Evolutionary conservation across 1,284 basidiomycete genomes (phyloP), one percentile per base, ranked within the genome.

Genomic region (Puccinia coronata): DNA sequence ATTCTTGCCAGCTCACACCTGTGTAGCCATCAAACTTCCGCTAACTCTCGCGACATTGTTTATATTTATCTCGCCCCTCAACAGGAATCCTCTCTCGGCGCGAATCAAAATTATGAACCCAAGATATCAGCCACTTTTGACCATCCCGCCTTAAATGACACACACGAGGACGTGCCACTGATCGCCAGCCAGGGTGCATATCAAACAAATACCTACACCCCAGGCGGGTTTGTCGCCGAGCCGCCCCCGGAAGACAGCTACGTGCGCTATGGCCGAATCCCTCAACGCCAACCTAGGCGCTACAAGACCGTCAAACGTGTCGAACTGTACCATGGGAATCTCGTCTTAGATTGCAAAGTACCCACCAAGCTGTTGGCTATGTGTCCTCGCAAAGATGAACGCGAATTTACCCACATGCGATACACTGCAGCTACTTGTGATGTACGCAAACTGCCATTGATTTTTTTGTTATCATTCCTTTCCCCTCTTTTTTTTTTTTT

Each of bases 341-440:
- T 96, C 72, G 93, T 97, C 1, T 88, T 95, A 53, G 95, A 97
- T 86, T 90, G 91, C 41, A 90, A 92, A 0, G 93, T 96, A 1
- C 95, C 95, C 0, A 90, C 91, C 16, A 95, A 94, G 85, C 88
- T 96, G 36, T 89, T 96, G 28, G 90, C 93, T 81, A 90, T 93
- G 88, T 93, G 92, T 83, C 88, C 90, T 1, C 43, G 70, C 9
- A 73, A 73, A 36, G 53, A 73, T 75, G 93, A 94, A 82, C 90
- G 93, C 82, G 96, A 99, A 87, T 96, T 95, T 86, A 94, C 93
- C 1, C 92, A 95, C 86, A 94, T 98, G 93, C 90, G 96, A 9
- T 95, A 96, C 87, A 92, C 92, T 0, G 94, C 94, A 0, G 93
- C 93, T n/a, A 96, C 95, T 0, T 94, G 93, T 86, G 94, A 96